Evolutionary conservation across 805 yeast genomes (phyloP), one percentile per base, ranked within the genome.

Genomic region (Yamadazyma insecticola): DNA sequence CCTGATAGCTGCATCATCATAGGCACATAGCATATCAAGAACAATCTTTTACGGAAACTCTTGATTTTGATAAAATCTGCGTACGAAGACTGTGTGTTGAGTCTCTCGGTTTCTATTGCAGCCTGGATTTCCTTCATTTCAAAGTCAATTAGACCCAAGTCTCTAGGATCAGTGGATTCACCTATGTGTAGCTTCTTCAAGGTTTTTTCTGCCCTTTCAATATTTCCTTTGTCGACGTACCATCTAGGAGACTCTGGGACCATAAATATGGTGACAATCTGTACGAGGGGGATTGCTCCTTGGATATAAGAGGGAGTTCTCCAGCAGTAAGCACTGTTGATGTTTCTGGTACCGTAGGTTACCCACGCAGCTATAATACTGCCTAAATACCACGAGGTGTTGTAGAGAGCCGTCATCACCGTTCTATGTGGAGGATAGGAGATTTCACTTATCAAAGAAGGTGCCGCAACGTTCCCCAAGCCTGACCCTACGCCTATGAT

Each of bases 241-340:
- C 38, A 71, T 44, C 76, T 54, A 35, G 76, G 76, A 6, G 71
- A 64, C 41, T 70, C 76, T 18, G 78, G 77, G 32, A 65, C 55
- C 30, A 50, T 42, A 52, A 50, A 60, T 24, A 64, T 37, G 20
- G 60, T 45, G 2, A 38, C 3, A 8, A 58, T n/a, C 42, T 70
- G 75, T 15, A 67, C 11, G 2, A 62, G 12, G 2, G 79, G 76
- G 37, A 67, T 54, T 10, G 58, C 46, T 24, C 65, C 71, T 49
- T 74, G 80, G 22, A 74, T 34, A 28, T 60, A 58, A 8, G 75
- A 59, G 22, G 80, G 80, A 34, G 72, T 56, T 51, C 74, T 69
- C 78, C 78, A 74, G 16, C 64, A 55, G 61, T 67, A 64, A 22
- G 55, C 47, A 26, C 33, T 30, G 11, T 7, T 11, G 22, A 34